Percentiles rank a stretch among this genome's conserved stretches.
phyloP scores from a whole-genome alignment of 805 yeast genomes.

The Kluyveromyces aestuarii region DNA sequence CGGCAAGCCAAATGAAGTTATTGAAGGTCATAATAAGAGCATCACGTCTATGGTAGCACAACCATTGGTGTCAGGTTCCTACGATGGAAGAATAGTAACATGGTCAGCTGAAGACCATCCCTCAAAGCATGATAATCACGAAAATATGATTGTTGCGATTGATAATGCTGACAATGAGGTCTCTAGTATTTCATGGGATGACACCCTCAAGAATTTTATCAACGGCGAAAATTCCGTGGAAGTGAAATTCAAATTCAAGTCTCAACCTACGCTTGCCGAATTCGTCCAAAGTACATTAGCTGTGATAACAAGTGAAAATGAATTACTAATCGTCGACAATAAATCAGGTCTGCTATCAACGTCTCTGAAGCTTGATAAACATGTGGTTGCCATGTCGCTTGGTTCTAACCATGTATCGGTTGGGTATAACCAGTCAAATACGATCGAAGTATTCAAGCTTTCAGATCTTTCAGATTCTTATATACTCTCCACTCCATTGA shows the following conservation, averaged over 20 bases:
- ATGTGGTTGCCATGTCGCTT: constrained; percentile 40
- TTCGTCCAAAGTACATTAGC: constrained; percentile 31
- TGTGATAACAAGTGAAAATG: constrained; percentile 38
- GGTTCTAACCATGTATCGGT: constrained; percentile 38
- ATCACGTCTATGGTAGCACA: constrained; percentile 49
- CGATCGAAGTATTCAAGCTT: constrained; percentile 33
- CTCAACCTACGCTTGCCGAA: constrained; percentile 45
- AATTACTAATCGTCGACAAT: constrained; percentile 27
- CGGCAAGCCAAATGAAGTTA: constrained; percentile 24
- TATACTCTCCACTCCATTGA: constrained; percentile 35
- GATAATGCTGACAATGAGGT: constrained; percentile 27
- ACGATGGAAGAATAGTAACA: constrained; percentile 63
- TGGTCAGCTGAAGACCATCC: constrained; percentile 44
- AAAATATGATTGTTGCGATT: constrained; percentile 56
- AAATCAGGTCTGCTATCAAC: constrained; percentile 26
- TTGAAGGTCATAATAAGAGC: constrained; percentile 76
- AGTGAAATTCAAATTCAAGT: constrained; percentile 23
- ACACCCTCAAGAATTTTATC: constrained; percentile 41
- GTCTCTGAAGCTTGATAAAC: constrained; percentile 26
- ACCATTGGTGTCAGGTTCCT: constrained; percentile 52
- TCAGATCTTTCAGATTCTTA: constrained; percentile 24
- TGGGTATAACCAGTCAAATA: constrained; percentile 36
- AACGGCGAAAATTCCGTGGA: constrained; percentile 11
- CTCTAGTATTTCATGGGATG: constrained; percentile 84
- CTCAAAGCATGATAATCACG: constrained; percentile 36